Conservation (phyloP, 2,329 filamentous ascomycete species). For the Dichotomopilus funicola region DNA sequence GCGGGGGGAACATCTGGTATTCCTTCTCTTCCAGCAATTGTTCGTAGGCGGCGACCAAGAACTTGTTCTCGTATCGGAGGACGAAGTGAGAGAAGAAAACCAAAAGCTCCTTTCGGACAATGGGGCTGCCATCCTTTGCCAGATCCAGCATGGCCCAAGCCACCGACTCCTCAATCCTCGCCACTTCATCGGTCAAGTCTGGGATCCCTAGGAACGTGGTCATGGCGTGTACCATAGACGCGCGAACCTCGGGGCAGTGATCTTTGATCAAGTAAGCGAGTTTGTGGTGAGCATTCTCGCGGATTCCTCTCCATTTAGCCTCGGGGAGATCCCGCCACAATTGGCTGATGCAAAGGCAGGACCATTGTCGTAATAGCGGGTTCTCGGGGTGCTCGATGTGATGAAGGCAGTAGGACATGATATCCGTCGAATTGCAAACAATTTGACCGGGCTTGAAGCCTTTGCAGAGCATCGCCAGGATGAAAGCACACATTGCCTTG, state of each 20-base stretch:
- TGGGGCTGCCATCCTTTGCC: conserved; percentile 86
- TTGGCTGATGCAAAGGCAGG: conserved; percentile 90
- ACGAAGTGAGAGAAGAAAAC: conserved; percentile 93
- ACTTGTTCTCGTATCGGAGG: conserved; percentile 83
- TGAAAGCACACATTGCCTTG: conserved; percentile 98
- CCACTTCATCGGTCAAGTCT: conserved; percentile 84
- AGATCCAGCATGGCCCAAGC: conserved; percentile 85
- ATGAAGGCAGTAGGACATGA: conserved; percentile 79
- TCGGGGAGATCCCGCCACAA: conserved; percentile 87
- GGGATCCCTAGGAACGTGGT: conserved; percentile 92
- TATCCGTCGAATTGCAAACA: conserved; percentile 82
- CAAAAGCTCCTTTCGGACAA: conserved; percentile 87
- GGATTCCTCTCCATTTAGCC: conserved; percentile 93
- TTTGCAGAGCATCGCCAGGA: conserved; percentile 94
- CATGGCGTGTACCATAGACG: conserved; percentile 87
- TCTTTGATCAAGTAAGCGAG: conserved; percentile 78
- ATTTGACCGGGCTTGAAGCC: conserved; percentile 86
- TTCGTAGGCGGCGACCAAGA: conserved; percentile 86
- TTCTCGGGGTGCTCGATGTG: conserved; percentile 85
- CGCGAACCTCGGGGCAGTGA: conserved; percentile 83
- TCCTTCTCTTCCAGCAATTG: conserved; percentile 80
- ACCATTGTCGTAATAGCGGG: conserved; percentile 86
- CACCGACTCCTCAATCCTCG: conserved; percentile 82
- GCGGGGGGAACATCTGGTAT: conserved; percentile 51
- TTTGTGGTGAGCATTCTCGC: conserved; percentile 75